Conservation (phyloP, 768 basidiomycete genomes). For the Leccinellum luteum region DNA sequence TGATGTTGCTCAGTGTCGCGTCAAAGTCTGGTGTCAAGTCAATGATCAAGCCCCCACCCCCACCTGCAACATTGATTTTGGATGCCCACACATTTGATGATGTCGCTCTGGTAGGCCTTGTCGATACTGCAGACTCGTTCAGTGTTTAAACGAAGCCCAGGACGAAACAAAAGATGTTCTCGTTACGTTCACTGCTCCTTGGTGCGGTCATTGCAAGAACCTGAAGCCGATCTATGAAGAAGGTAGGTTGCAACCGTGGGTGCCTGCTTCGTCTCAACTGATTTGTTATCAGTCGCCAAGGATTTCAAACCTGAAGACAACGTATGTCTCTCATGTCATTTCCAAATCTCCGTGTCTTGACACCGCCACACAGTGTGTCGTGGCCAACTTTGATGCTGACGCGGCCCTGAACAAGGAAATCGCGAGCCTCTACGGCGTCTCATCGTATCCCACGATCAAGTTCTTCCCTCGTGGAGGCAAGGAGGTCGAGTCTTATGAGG, state of each 20-base stretch:
- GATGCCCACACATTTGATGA: constrained; percentile 74
- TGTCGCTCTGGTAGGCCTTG: constrained; percentile 56
- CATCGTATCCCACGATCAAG: constrained; percentile 90
- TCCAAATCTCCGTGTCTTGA: not conserved
- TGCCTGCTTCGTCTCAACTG: not conserved
- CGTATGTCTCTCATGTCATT: constrained; percentile 39
- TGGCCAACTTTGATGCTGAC: constrained; percentile 92
- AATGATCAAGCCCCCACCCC: constrained; percentile 83
- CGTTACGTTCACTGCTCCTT: constrained; percentile 79
- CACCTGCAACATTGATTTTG: constrained; percentile 64
- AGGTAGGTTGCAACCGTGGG: constrained; percentile 37
- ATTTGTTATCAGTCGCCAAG: constrained; percentile 54
- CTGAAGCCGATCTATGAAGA: constrained; percentile 87
- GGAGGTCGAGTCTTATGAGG: constrained; percentile 64
- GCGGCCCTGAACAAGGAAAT: constrained; percentile 74
- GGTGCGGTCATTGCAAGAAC: constrained; percentile 95
- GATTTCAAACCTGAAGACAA: constrained; percentile 76
- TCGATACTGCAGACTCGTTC: not conserved
- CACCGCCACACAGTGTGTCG: constrained; percentile 59
- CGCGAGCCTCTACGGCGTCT: constrained; percentile 67
- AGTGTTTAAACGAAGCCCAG: constrained; percentile 30
- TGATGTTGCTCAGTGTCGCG: constrained; percentile 52
- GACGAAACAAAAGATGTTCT: constrained; percentile 77
- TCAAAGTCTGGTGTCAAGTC: constrained; percentile 78
- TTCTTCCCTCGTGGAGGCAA: constrained; percentile 82